Percentiles rank a stretch among this genome's conserved stretches.
Conservation (phyloP, 2,329 filamentous ascomycete genomes). For the Xylariaceae sp. region DNA sequence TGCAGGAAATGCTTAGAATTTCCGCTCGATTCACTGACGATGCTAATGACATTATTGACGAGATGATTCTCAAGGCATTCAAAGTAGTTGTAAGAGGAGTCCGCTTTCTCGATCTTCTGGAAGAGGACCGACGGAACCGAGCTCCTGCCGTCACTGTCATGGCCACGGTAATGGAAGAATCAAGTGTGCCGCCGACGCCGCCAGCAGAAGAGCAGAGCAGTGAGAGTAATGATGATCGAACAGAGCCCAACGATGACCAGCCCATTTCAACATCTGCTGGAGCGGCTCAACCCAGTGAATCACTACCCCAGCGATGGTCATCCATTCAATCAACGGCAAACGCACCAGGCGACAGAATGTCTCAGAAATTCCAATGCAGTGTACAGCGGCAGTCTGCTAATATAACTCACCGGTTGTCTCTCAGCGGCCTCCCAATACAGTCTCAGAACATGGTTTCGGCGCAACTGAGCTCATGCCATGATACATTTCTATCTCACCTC, state of each 20-base stretch:
- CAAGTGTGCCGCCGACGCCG: constrained; percentile 57
- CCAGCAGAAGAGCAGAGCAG: constrained; percentile 55
- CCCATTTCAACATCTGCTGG: constrained; percentile 33
- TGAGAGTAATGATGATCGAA: constrained; percentile 34
- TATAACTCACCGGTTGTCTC: constrained; percentile 71
- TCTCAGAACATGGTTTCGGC: constrained; percentile 78
- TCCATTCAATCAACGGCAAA: constrained; percentile 37
- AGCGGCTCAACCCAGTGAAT: constrained; percentile 33
- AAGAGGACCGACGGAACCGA: constrained; percentile 54
- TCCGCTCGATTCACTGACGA: constrained; percentile 47
- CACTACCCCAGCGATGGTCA: constrained; percentile 46
- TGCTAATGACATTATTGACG: constrained; percentile 76
- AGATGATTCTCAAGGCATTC: constrained; percentile 91
- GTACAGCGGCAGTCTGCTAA: constrained; percentile 48
- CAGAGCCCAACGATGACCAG: constrained; percentile 40
- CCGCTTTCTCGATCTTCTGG: constrained; percentile 81
- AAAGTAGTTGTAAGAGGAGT: constrained; percentile 90
- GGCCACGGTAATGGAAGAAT: constrained; percentile 57
- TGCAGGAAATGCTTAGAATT: constrained; percentile 69
- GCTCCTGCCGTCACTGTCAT: constrained; percentile 54
- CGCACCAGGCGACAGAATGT: constrained; percentile 30
- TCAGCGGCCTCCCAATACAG: constrained; percentile 61
- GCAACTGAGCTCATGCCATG: constrained; percentile 73
- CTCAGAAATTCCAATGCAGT: constrained; percentile 36
- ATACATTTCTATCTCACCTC: constrained; percentile 83